Evolutionary conservation across 208 protist genomes (phyloP).

Genomic region (Trypanosomatidae sp.): DNA sequence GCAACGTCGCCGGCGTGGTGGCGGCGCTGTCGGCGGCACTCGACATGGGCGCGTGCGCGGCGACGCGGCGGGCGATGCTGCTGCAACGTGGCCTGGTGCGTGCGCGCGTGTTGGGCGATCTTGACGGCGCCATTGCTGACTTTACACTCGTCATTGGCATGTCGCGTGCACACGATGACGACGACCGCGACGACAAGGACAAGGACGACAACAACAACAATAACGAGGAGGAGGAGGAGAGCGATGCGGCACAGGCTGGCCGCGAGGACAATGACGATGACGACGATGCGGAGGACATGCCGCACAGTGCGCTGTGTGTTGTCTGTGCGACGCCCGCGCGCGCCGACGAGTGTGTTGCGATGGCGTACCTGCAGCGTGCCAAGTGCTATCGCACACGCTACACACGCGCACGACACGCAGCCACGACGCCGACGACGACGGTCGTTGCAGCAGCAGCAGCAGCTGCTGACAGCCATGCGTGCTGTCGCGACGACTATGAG

Average conservation of each 20-base stretch:
- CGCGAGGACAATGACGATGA: no score
- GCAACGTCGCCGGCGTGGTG: slow-evolving; percentile 28
- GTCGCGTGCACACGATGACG: slow-evolving; percentile 17
- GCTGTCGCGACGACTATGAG: slow-evolving; percentile 27
- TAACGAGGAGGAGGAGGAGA: no score
- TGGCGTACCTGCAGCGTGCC: slow-evolving; percentile 65
- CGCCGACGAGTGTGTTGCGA: slow-evolving; percentile 43
- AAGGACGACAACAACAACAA: no score
- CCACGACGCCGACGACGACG: no score
- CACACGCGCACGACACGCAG: no score
- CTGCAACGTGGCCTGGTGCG: slow-evolving; percentile 64
- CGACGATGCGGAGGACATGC: no score
- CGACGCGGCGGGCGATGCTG: slow-evolving; percentile 41
- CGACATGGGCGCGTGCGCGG: slow-evolving; percentile 32
- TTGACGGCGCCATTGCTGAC: slow-evolving; percentile 66
- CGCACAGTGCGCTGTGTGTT: no score
- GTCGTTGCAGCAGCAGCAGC: no score
- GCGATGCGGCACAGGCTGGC: no score
- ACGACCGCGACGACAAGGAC: no score
- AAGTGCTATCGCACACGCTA: slow-evolving; percentile 38
- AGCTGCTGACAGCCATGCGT: no score
- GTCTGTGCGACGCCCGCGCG: no score
- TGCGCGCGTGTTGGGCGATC: slow-evolving; percentile 24
- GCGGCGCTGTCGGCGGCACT: slow-evolving; percentile 56
- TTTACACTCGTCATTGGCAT: slow-evolving; percentile 54